Evolutionary conservation across 106 monocot species (phyloP), one percentile per base, ranked within the genome.

Genomic region (Platanthera guangdongensis): DNA sequence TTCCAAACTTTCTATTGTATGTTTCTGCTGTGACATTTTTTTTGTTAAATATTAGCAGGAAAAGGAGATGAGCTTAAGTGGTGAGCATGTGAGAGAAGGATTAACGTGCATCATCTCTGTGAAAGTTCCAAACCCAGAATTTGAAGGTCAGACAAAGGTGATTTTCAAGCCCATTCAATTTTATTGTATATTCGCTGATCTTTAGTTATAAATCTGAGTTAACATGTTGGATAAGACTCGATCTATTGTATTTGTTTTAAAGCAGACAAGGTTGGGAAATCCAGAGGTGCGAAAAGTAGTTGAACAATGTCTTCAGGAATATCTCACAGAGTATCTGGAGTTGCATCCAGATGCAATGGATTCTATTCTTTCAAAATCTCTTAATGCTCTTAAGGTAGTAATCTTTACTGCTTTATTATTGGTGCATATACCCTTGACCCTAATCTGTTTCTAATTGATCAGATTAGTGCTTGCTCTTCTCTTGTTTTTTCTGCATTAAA

Each of bases 91-190:
- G 49, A 83, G 97, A 76, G 97, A 97, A 83, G 97, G 97, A 74
- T 85, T 97, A 77, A 94, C 97, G 13, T 97, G 97, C 78, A 85
- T 97, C 39, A 52, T 97, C 51, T 91, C 97, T 48, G 94, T 97
- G 47, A 97, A 97, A 82, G 93, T 97, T 39, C 85, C 87, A 71
- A 89, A 91, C 70, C 94, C 97, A 73, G 97, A 97, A 81, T 97
- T 97, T 88, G 97, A 97, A 88, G 97, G 97, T 57, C 97, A 99
- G 76, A 99, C 97, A 72, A 99, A 99, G 97, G 97, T 92, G 68
- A 16, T 62, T 7, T 57, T 72, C 21, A 51, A 9, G 0, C 51
- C 51, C 9, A 72, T 72, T 72, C 0, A 6, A 50, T 51, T 51
- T 51, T n/a, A 50, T 72, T 50, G 7, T 11, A 50, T 12, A 22